A percentile compares a stretch with the other conserved stretches of the same genome.
These are phyloP conservation scores for Elaphomyces granulatus DNA, from an alignment of 495 filamentous ascomycete genomes.

Conservation along the genomic window DNA sequence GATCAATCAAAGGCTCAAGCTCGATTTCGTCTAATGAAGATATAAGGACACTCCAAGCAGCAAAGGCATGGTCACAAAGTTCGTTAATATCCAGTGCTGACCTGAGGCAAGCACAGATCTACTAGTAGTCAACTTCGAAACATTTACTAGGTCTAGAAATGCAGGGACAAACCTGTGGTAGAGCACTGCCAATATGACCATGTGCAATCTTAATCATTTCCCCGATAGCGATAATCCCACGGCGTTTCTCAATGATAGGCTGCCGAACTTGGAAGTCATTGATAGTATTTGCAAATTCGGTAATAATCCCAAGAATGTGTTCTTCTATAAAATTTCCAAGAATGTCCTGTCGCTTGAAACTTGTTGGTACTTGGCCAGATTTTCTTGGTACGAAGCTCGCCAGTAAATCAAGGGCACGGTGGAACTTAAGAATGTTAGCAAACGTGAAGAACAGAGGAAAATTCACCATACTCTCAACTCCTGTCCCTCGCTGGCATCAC, in stretches of 20 bases:
- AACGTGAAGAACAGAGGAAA: constrained; percentile 2
- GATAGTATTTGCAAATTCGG: constrained; percentile 64
- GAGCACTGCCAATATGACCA: constrained; percentile 53
- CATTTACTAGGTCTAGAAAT: too few relatives aligned
- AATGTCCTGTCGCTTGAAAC: constrained; percentile 38
- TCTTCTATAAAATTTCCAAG: constrained; percentile 66
- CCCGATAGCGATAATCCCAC: constrained; percentile 67
- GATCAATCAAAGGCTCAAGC: constrained; percentile 62
- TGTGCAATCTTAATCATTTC: constrained; percentile 71
- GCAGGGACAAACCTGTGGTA: constrained; percentile 55
- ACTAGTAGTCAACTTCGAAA: constrained; percentile 3
- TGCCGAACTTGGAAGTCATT: constrained; percentile 50
- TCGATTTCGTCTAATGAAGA: constrained; percentile 59
- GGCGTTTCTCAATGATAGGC: constrained; percentile 50
- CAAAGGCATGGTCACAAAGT: constrained; percentile 62
- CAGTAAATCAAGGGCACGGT: constrained; percentile 52
- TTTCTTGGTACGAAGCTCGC: constrained; percentile 48
- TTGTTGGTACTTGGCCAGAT: constrained; percentile 28
- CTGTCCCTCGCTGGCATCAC: constrained; percentile 47
- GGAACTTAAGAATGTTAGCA: constrained; percentile 23
- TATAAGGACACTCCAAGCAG: constrained; percentile 71
- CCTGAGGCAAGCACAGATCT: constrained; percentile 81
- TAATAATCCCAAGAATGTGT: constrained; percentile 79
- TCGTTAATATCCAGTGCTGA: constrained; percentile 61
- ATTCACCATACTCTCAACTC: constrained; percentile 37